Evolutionary conservation across 2,329 filamentous ascomycete genomes (phyloP).

Genomic region (Metarhizium robertsii): DNA sequence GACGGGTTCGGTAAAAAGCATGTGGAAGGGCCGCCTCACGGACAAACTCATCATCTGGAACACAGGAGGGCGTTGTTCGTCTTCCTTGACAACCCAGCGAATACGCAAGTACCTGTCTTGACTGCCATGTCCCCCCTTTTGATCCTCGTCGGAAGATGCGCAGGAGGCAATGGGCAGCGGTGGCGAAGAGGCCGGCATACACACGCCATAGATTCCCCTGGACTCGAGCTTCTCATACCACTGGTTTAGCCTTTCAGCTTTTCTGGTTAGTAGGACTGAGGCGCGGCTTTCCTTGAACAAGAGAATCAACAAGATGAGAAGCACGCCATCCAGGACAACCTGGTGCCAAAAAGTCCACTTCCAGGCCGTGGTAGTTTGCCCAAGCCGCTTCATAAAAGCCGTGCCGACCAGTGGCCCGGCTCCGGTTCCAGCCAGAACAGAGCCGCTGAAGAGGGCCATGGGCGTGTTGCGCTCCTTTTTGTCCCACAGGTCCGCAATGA

Average conservation of each 20-base stretch:
- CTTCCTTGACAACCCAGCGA: conserved; percentile 70
- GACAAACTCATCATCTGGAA: conserved; percentile 63
- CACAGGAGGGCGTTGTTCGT: conserved; percentile 65
- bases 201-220: conserved; percentile 46
- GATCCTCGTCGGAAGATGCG: conserved; percentile 6
- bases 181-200: conserved; percentile 16
- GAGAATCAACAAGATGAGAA: conserved; percentile 52
- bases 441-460: conserved; percentile 81
- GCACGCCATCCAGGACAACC: conserved; percentile 54
- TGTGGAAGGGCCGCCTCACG: conserved; percentile 66
- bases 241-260: conserved; percentile 62
- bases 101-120: conserved; percentile 37
- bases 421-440: conserved; percentile 70
- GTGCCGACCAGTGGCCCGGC: conserved; percentile 65
- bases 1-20: conserved; percentile 66
- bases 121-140: not conserved
- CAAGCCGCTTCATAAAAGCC: conserved; percentile 55
- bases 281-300: conserved; percentile 78
- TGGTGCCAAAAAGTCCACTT: conserved; percentile 89
- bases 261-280: conserved; percentile 67
- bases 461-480: conserved; percentile 73
- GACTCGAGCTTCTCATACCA: conserved; percentile 71
- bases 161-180: conserved; percentile 9
- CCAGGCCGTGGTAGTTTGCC: conserved; percentile 43
- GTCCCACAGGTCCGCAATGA: conserved; percentile 79